Conservation (phyloP, 2,329 filamentous ascomycete genomes). For the Bipolaris victoriae region DNA sequence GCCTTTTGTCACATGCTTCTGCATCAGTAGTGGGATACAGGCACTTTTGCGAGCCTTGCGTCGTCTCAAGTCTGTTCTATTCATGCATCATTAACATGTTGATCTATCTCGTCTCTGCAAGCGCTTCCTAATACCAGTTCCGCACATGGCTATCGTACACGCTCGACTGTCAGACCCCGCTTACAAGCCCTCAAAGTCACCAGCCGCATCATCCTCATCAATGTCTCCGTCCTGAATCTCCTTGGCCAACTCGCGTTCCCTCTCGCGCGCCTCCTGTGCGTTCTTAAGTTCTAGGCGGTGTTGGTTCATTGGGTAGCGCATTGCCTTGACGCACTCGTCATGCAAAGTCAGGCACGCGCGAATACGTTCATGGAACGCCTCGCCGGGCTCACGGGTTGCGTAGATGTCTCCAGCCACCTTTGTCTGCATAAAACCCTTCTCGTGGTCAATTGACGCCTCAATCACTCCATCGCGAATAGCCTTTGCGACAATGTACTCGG, state of each 20-base stretch:
- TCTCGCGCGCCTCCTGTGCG: constrained; percentile 94
- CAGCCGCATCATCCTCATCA: constrained; percentile 94
- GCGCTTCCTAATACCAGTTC: constrained; percentile 32
- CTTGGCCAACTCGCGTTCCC: constrained; percentile 96
- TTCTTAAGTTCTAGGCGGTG: constrained; percentile 97
- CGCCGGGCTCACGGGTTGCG: constrained; percentile 90
- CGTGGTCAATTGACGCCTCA: constrained; percentile 90
- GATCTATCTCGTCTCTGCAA: constrained; percentile 15
- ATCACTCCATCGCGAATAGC: constrained; percentile 97
- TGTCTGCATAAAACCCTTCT: constrained; percentile 97
- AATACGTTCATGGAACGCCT: constrained; percentile 98
- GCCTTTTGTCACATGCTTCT: constrained; percentile 9
- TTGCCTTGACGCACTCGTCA: constrained; percentile 98
- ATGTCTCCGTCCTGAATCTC: constrained; percentile 98
- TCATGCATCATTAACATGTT: constrained; percentile 34
- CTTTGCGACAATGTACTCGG: constrained; percentile 99
- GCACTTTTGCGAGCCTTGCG: not conserved
- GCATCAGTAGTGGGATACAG: not conserved
- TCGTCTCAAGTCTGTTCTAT: constrained; percentile 18
- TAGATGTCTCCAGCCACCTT: constrained; percentile 97
- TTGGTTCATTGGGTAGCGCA: constrained; percentile 99
- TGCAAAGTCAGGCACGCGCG: constrained; percentile 88
- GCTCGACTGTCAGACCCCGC: constrained; percentile 11
- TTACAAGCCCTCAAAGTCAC: constrained; percentile 95
- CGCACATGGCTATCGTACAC: constrained; percentile 30